Conservation (phyloP, 139 green algal genomes). For the Spirogloea muscicola region DNA sequence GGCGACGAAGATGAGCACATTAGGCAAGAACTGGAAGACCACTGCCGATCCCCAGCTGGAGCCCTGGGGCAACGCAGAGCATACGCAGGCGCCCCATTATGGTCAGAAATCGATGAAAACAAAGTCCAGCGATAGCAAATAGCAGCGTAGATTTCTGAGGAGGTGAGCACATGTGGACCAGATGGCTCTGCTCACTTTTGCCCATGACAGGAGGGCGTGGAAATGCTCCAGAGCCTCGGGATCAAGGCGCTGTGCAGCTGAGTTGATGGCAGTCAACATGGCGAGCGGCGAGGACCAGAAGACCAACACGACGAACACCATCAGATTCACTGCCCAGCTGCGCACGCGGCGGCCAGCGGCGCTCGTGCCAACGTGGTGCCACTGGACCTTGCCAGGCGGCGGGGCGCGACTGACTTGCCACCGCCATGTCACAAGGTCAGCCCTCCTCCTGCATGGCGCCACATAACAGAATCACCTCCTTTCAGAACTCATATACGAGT, state of each 20-base stretch:
- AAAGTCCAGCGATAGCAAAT: no score
- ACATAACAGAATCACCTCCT: neutral
- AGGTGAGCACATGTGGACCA: no score
- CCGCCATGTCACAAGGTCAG: constrained; percentile 12
- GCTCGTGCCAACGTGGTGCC: constrained; percentile 28
- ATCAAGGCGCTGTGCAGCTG: neutral
- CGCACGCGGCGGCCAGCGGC: constrained; percentile 3
- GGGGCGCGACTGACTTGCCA: constrained; percentile 29
- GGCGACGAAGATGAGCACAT: constrained; percentile 32
- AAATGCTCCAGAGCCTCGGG: constrained; percentile 27
- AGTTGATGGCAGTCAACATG: constrained; percentile 34
- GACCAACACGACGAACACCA: constrained; percentile 31
- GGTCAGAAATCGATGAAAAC: no score
- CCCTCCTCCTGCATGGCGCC: neutral
- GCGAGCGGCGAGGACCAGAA: constrained; percentile 40
- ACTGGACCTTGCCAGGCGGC: constrained; percentile 12
- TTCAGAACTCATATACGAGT: neutral
- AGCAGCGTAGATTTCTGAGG: no score
- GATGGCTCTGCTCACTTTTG: constrained; percentile 13
- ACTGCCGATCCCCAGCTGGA: constrained; percentile 22
- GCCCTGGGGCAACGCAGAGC: constrained; percentile 17
- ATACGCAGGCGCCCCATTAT: no score
- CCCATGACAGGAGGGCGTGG: constrained; percentile 23
- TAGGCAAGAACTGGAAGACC: constrained; percentile 41
- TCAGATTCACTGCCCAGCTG: constrained; percentile 20